Evolutionary conservation across 2,329 filamentous ascomycete genomes (phyloP), one percentile per base, ranked within the genome.

Genomic region (Hypomyces perniciosus): DNA sequence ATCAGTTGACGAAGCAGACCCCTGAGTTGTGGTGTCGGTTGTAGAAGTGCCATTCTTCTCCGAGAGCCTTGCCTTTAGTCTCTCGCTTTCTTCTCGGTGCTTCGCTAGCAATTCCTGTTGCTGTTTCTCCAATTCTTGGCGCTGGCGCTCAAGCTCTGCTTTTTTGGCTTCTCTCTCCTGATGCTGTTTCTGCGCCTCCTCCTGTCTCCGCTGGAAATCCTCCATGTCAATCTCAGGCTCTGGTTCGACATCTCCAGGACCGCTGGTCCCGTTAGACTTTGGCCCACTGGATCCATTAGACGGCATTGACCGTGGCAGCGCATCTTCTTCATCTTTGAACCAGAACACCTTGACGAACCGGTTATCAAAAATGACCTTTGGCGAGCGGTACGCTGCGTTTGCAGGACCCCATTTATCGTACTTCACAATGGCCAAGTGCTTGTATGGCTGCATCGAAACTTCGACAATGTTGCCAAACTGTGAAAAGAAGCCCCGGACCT

Each of bases 271-370:
- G 1, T 44, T 29, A 29, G 46, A 13, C 6, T 48, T 43, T 0
- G 57, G 54, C 47, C 63, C 65, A 42, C 66, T 68, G 8, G 59
- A 50, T 55, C 28, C 61, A 46, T 45, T 57, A n/a, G 33, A 57
- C 31, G 48, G 60, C 55, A 52, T 50, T 2, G 65, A 62, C 9
- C 67, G 53, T 3, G 61, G 61, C 39, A 58, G 10, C 4, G 43
- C 46, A 13, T 74, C 70, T 12, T 69, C 67, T 28, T 77, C 75
- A 5, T 79, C 76, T 58, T 81, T 85, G 62, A 82, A 78, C 88
- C 88, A 92, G 60, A 85, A 90, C 0, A 92, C 85, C 60, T 90
- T 91, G 44, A 93, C 88, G 59, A 93, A 93, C 8, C 88, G 77
- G 59, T 92, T 93, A 60, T 91, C 86, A 62, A 92, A 93, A 41